Evolutionary conservation across 192 early-diverging fungal species (phyloP), one percentile per base, ranked within the genome.

Genomic region (Gamsiella multidivaricata): DNA sequence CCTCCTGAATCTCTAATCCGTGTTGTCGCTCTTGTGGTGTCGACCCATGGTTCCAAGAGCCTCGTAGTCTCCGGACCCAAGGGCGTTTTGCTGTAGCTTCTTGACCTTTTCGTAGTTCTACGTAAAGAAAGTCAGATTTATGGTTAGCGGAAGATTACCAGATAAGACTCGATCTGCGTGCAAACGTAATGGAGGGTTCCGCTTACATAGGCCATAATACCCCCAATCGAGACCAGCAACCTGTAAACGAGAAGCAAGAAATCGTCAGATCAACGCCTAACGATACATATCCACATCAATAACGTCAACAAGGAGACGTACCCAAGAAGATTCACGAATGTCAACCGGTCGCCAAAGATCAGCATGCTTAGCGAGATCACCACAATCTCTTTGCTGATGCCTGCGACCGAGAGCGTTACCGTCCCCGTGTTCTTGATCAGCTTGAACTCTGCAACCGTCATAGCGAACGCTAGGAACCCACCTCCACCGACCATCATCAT

Each of bases 341-440:
- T 91, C 63, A 94, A 83, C 10, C 81, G 61, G 66, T 96, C 94
- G 2, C 88, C 84, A 74, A 93, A 94, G 25, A 96, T 88, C 22
- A 91, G 26, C 28, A 85, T 81, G 3, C 91, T 90, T 12, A 89
- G 71, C 8, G 84, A 74, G 51, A 96, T 89, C 17, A 94, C 88
- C 3, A 95, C 71, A 69, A 96, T 88, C 72, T 96, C 94, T 80
- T 91, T 91, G 55, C 87, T 86, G 20, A 90, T 93, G 9, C 94
- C 94, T 3, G 90, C 90, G 1, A 94, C 88, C n/a, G 91, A 93
- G 32, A 96, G 83, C 0, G 94, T 93, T 6, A 96, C 89, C 0
- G 93, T 92, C 5, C 85, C 90, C 10, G 92, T 94, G 31, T 70
- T 84, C 46, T 92, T 88, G 65, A 96, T 94, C 31, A 94, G 65